phyloP scores from a whole-genome alignment of 2,329 filamentous ascomycete genomes.

The Cordyceps javanica region DNA sequence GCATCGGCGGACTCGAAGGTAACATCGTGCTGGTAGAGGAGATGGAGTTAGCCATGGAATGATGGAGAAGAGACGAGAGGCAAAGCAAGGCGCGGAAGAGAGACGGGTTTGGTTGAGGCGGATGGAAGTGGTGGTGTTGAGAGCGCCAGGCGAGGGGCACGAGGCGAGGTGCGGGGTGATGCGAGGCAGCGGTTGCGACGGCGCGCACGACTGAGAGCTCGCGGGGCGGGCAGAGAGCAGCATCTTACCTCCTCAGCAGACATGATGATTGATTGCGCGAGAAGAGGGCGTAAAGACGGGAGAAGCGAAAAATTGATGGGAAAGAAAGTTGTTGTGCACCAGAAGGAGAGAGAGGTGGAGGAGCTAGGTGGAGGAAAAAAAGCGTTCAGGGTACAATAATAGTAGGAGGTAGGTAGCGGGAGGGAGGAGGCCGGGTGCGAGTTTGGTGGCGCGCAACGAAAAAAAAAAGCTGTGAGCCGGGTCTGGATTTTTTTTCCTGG shows the following conservation, averaged over 20 bases:
- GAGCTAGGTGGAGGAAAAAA: conserved; percentile 21
- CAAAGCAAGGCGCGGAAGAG: conserved; percentile 6
- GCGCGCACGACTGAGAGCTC: conserved; percentile 13
- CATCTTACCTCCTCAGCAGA: conserved; percentile 48
- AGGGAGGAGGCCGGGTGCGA: background rate
- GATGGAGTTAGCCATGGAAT: conserved; percentile 15
- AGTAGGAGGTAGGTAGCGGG: conserved; percentile 1
- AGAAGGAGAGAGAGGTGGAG: conserved; percentile 18
- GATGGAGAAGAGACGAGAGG: background rate
- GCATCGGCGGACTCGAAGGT: conserved; percentile 91
- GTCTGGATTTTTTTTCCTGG: conserved; percentile 33
- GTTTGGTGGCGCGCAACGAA: conserved; percentile 25
- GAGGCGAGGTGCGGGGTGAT: conserved; percentile 42
- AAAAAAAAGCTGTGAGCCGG: conserved; percentile 27
- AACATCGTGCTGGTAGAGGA: conserved; percentile 51
- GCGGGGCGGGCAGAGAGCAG: conserved; percentile 19
- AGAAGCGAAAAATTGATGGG: conserved; percentile 18
- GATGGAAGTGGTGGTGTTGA: background rate
- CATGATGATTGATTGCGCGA: conserved; percentile 48
- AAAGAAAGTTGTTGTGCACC: conserved; percentile 13
- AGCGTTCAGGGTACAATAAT: conserved; percentile 19
- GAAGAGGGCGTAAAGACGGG: conserved; percentile 25
- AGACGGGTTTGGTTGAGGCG: background rate
- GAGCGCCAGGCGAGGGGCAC: conserved; percentile 28
- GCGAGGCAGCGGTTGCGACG: conserved; percentile 16